Percentiles rank a stretch among this genome's conserved stretches.
phyloP scores from a whole-genome alignment of 345 rosid genomes.

The Hevea brasiliensis region DNA sequence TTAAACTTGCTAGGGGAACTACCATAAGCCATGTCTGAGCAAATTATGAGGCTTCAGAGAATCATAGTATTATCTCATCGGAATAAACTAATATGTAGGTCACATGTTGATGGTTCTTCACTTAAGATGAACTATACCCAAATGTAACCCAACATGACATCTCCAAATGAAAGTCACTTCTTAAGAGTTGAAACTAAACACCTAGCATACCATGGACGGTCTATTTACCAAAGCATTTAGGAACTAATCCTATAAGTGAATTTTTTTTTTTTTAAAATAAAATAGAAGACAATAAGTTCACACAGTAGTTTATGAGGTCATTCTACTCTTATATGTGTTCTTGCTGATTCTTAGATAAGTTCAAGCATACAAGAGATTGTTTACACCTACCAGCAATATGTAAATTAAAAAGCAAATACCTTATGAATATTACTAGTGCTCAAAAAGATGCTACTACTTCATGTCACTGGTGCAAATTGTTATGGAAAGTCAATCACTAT shows the following conservation, averaged over 20 bases:
- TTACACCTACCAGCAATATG: not conserved
- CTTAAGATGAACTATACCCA: not conserved
- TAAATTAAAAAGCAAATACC: not conserved
- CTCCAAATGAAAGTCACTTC: not conserved
- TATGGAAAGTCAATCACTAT: no score
- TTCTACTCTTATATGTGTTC: not conserved
- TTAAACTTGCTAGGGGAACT: not conserved
- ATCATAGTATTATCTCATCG: not conserved
- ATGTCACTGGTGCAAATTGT: not conserved
- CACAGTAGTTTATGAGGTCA: not conserved
- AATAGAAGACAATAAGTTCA: not conserved
- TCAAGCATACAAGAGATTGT: not conserved
- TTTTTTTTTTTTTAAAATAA: not conserved
- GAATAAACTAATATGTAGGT: not conserved
- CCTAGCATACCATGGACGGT: not conserved
- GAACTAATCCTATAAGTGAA: not conserved
- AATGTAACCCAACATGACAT: not conserved
- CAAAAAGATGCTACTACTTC: not conserved
- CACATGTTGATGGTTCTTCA: not conserved
- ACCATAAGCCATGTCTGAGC: not conserved
- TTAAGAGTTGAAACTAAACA: not conserved
- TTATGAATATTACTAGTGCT: not conserved
- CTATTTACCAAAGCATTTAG: not conserved
- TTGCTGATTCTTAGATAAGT: not conserved
- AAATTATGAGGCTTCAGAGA: not conserved